Percentiles rank a stretch among this genome's conserved stretches.
Evolutionary conservation across 2,329 filamentous ascomycete species (phyloP).

Genomic region (Fusarium sterilihyphosum): DNA sequence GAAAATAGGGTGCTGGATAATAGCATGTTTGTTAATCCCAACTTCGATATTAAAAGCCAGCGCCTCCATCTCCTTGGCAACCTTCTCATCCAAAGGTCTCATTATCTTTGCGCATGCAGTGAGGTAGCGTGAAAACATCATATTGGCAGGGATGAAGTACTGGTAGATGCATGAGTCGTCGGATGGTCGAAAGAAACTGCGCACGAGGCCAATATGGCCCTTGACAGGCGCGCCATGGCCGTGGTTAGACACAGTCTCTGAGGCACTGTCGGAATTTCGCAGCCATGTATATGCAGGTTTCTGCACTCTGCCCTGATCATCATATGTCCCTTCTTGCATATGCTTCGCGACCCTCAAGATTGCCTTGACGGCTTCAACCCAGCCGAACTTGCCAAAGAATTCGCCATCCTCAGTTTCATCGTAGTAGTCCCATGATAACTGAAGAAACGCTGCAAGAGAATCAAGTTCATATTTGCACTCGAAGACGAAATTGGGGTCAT

Average conservation of each 20-base stretch:
- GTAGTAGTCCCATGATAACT: slow-evolving; percentile 83
- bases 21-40: slow-evolving; percentile 76
- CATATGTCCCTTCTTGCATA: slow-evolving; percentile 80
- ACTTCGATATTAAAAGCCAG: slow-evolving; percentile 67
- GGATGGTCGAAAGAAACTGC: slow-evolving; percentile 89
- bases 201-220: slow-evolving; percentile 80
- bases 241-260: slow-evolving; percentile 81
- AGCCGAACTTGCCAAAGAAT: slow-evolving; percentile 78
- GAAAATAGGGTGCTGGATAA: slow-evolving; percentile 68
- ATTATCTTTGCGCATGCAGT: slow-evolving; percentile 58
- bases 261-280: slow-evolving; percentile 75
- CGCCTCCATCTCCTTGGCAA: slow-evolving; percentile 66
- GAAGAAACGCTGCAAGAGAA: slow-evolving; percentile 86
- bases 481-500: slow-evolving; percentile 78
- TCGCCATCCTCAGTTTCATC: slow-evolving; percentile 74
- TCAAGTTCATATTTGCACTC: slow-evolving; percentile 98
- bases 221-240: slow-evolving; percentile 85
- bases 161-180: slow-evolving; percentile 89
- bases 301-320: slow-evolving; percentile 65
- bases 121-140: slow-evolving; percentile 79
- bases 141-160: slow-evolving; percentile 90
- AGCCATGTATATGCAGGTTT: slow-evolving; percentile 78
- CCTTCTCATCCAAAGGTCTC: slow-evolving; percentile 56
- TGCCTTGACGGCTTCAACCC: slow-evolving; percentile 76
- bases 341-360: slow-evolving; percentile 75